A percentile compares a stretch with the other conserved stretches of the same genome.
Conservation (phyloP, 2,329 filamentous ascomycete genomes). For the Ascosphaera apis region DNA sequence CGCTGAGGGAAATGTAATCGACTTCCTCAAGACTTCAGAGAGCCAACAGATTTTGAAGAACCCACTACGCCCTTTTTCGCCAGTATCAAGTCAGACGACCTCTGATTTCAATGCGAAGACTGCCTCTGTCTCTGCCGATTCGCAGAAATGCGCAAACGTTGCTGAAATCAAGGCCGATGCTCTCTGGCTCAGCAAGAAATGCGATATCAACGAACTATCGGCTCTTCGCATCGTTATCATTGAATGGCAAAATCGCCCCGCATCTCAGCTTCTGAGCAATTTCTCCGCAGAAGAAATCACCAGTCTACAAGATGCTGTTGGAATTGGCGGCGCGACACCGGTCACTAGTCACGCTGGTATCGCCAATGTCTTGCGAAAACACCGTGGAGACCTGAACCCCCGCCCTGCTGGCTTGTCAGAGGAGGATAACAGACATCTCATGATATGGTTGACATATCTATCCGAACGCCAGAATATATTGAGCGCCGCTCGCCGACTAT, state of each 20-base stretch:
- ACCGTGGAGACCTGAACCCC: constrained; percentile 9
- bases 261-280: constrained; percentile 44
- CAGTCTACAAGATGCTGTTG: constrained; percentile 46
- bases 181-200: constrained; percentile 60
- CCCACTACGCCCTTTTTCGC: constrained; percentile 44
- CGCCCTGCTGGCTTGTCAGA: constrained; percentile 32
- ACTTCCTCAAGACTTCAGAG: constrained; percentile 48
- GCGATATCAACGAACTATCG: constrained; percentile 55
- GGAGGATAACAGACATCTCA: constrained; percentile 35
- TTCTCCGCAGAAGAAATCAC: constrained; percentile 58
- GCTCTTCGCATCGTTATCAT: constrained; percentile 59
- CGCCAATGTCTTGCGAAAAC: constrained; percentile 14
- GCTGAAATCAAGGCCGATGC: constrained; percentile 66
- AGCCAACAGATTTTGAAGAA: constrained; percentile 45
- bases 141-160: constrained; percentile 46
- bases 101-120: constrained; percentile 62
- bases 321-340: constrained; percentile 5
- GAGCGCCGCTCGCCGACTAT: constrained; percentile 33
- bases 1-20: constrained; percentile 33
- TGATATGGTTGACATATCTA: constrained; percentile 50
- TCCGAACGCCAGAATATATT: constrained; percentile 46
- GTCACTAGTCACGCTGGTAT: constrained; percentile 5
- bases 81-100: constrained; percentile 39
- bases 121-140: constrained; percentile 48
- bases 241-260: constrained; percentile 64